Evolutionary conservation across 768 basidiomycete species (phyloP).

Genomic region (Mycena venus): DNA sequence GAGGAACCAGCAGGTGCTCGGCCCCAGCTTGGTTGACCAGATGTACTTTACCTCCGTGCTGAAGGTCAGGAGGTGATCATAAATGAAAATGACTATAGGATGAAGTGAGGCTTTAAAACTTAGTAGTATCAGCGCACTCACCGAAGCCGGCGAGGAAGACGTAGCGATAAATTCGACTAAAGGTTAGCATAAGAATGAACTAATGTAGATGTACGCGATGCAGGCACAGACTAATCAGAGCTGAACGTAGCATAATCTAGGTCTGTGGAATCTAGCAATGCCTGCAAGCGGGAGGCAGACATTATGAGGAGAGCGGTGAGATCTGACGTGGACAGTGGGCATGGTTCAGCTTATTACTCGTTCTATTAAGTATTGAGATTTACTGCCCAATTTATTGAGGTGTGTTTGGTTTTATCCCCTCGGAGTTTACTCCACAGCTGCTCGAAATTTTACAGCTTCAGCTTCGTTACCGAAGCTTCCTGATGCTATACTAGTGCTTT

Average conservation of each 20-base stretch:
- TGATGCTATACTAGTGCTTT: too few relatives aligned
- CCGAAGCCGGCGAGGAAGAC: slow-evolving; percentile 17
- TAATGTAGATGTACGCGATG: neutral
- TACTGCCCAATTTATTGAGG: too few relatives aligned
- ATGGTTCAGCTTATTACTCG: slow-evolving; percentile 16
- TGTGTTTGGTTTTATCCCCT: too few relatives aligned
- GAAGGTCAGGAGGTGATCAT: slow-evolving; percentile 23
- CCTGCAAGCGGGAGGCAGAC: neutral
- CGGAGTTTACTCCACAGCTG: too few relatives aligned
- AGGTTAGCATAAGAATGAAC: slow-evolving; percentile 14
- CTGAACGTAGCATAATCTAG: slow-evolving; percentile 19
- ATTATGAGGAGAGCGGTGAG: neutral
- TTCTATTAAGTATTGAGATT: too few relatives aligned
- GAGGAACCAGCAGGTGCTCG: slow-evolving; percentile 24
- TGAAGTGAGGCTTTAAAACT: slow-evolving; percentile 13
- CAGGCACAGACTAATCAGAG: slow-evolving; percentile 16
- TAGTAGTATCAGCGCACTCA: slow-evolving; percentile 15
- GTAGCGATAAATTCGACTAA: slow-evolving; percentile 21
- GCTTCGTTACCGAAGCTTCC: too few relatives aligned
- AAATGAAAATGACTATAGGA: slow-evolving; percentile 20
- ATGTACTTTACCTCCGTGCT: slow-evolving; percentile 21
- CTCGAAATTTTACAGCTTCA: too few relatives aligned
- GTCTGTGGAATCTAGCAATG: slow-evolving; percentile 11
- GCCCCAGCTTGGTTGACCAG: slow-evolving; percentile 22
- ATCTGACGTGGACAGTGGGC: slow-evolving; percentile 6